Percentiles rank a stretch among this genome's conserved stretches.
These are phyloP conservation scores for Solanum neorickii DNA, from an alignment of 257 asterid species.

Conservation along the genomic window DNA sequence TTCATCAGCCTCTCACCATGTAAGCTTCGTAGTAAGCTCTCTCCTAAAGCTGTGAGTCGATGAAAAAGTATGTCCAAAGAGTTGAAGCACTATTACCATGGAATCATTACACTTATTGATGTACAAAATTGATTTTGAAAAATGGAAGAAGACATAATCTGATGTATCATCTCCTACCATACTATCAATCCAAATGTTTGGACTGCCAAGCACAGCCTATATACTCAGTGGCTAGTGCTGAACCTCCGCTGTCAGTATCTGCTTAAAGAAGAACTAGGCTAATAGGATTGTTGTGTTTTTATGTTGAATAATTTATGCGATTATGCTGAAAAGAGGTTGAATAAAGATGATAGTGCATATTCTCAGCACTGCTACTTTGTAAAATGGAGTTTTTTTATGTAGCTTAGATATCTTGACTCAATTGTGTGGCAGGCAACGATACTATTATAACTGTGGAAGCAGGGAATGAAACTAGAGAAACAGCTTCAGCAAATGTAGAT, in stretches of 20 bases:
- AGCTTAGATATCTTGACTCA: background rate
- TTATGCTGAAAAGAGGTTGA: background rate
- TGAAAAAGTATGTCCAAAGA: background rate
- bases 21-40: background rate
- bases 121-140: background rate
- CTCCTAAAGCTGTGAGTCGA: background rate
- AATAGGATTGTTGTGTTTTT: background rate
- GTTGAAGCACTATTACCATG: background rate
- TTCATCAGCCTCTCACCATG: background rate
- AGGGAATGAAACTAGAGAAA: slow-evolving; percentile 13
- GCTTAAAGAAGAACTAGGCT: background rate
- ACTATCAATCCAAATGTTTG: background rate
- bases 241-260: background rate
- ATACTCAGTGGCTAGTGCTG: background rate
- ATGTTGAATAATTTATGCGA: background rate
- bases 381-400: background rate
- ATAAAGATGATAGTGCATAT: background rate
- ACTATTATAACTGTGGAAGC: slow-evolving; percentile 42
- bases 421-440: slow-evolving; percentile 41
- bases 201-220: background rate
- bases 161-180: background rate
- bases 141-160: background rate
- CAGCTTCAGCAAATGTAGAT: slow-evolving; percentile 9
- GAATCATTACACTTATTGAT: background rate
- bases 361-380: background rate